phyloP scores from a whole-genome alignment of 2,329 filamentous ascomycete genomes.

The Alternaria sp. region DNA sequence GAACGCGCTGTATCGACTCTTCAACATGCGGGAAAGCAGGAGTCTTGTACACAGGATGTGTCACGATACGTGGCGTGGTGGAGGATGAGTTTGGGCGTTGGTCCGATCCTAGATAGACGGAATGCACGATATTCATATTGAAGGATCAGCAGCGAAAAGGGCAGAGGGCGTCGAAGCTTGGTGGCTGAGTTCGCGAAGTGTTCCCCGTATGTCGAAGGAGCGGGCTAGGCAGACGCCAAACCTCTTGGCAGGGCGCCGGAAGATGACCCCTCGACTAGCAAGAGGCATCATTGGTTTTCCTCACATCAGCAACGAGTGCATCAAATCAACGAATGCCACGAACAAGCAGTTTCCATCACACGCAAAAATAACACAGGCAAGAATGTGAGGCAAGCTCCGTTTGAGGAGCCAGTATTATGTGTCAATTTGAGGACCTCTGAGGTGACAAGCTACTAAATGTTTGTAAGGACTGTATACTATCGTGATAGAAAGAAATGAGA shows the following conservation, averaged over 20 bases:
- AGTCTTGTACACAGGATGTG: background rate
- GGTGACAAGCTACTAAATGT: background rate
- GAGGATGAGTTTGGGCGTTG: background rate
- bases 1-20: background rate
- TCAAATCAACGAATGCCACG: background rate
- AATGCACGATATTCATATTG: background rate
- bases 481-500: background rate
- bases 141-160: background rate
- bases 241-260: background rate
- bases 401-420: background rate
- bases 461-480: slow-evolving; percentile 2
- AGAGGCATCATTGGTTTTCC: background rate
- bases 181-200: background rate
- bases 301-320: background rate
- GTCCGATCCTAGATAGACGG: background rate
- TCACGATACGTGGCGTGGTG: background rate
- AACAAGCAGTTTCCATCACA: background rate
- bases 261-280: background rate
- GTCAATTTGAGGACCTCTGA: slow-evolving; percentile 4
- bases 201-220: background rate
- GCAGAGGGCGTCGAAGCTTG: background rate
- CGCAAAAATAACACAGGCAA: background rate
- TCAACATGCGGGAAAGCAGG: background rate
- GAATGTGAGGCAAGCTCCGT: background rate
- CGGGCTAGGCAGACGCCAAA: background rate